Evolutionary conservation across 352 stramenopile species (phyloP), one percentile per base, ranked within the genome.

Genomic region (Pythium plurisporium): DNA sequence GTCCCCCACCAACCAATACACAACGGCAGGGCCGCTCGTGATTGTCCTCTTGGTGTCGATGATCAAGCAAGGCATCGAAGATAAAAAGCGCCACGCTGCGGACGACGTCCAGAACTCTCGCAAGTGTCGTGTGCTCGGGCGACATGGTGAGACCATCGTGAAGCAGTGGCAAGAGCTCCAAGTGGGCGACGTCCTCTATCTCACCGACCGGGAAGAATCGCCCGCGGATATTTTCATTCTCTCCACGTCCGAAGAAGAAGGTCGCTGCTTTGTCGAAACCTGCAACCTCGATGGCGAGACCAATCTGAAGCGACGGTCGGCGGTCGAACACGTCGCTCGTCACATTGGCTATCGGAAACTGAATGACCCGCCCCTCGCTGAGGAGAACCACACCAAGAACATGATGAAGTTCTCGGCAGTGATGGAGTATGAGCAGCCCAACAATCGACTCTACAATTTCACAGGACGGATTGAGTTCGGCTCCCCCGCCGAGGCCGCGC

Each of bases 231-330:
- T 88, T 12, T 77, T 89, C 44, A 86, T 91, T 37, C 62, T 91
- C 14, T 79, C 81, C 1, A 89, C 74, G 1, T 86, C 76, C 0
- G 81, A 91, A 31, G 78, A 89, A 61, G 78, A 91, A 74, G 81
- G 81, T 0, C 69, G 73, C 3, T 95, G 75, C 67, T 98, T 96
- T 56, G 79, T 98, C 29, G 93, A 98, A 68, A 98, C 94, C 9
- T 91, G 82, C 49, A 97, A 96, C 61, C 68, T 98, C 40, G 94
- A 98, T 55, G 93, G 94, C 17, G 92, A 98, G 65, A 98, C 91
- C 9, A 97, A 98, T 62, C 62, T 98, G n/a, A 98, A 98, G 68
- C 73, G 72, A 26, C 65, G 81, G 34, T 70, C 61, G 0, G 78
- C 78, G 1, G 76, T 88, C 51, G 71, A 88, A 41, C 59, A 67